Evolutionary conservation across 192 early-diverging fungal species (phyloP).

Genomic region (Nowakowskiella sp.): DNA sequence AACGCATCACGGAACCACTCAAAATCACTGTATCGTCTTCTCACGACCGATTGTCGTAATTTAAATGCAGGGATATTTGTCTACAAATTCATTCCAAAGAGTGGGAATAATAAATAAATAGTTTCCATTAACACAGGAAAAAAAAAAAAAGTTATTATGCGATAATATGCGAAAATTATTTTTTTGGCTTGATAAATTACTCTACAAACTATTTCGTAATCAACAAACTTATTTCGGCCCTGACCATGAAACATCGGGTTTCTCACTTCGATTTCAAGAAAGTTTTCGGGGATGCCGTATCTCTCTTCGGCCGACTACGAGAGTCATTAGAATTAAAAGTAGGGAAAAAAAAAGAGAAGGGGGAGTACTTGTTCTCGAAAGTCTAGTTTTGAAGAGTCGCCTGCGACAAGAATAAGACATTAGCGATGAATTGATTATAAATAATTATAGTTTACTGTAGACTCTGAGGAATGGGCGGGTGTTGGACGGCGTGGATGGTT

Average conservation of each 20-base stretch:
- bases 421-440: too few relatives aligned
- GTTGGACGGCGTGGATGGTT: too few relatives aligned
- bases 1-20: conserved; percentile 96
- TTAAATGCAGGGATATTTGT: conserved; percentile 98
- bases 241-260: conserved; percentile 81
- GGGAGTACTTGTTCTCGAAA: too few relatives aligned
- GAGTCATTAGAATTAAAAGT: too few relatives aligned
- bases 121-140: conserved; percentile 11
- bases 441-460: too few relatives aligned
- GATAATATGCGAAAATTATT: conserved; percentile 9
- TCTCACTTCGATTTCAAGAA: conserved; percentile 87
- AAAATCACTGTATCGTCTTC: conserved; percentile 94
- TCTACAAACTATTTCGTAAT: conserved; percentile 91
- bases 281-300: conserved; percentile 95
- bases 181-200: conserved; percentile 37
- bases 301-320: conserved; percentile 33
- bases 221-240: conserved; percentile 81
- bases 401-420: too few relatives aligned
- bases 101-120: neutral
- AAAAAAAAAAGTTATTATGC: conserved; percentile 13
- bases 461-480: too few relatives aligned
- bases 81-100: too few relatives aligned
- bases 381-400: too few relatives aligned
- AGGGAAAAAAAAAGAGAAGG: too few relatives aligned
- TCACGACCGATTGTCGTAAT: conserved; percentile 67